phyloP scores from a whole-genome alignment of 2,329 filamentous ascomycete species.

The Aspergillus spinulosporus region DNA sequence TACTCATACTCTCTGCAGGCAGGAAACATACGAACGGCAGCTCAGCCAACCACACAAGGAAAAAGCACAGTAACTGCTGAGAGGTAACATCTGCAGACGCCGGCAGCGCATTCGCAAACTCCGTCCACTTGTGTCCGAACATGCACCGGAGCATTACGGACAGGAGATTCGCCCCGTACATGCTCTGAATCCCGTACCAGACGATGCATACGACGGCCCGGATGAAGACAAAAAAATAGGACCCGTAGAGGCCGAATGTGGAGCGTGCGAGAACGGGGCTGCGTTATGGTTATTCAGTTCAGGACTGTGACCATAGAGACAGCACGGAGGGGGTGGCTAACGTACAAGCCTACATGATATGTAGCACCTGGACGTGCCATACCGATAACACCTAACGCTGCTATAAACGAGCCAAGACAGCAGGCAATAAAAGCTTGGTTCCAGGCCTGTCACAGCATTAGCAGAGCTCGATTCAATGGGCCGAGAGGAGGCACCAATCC shows the following conservation, averaged over 20 bases:
- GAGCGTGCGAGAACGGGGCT: constrained; percentile 7
- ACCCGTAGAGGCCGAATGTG: not conserved
- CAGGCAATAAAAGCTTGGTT: constrained; percentile 8
- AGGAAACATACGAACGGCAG: not conserved
- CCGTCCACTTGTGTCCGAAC: constrained; percentile 3
- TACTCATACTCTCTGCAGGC: too few species aligned
- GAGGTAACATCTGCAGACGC: not conserved
- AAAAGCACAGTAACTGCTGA: not conserved
- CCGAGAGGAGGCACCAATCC: not conserved
- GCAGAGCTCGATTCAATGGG: not conserved
- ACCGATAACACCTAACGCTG: not conserved
- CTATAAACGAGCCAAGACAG: constrained; percentile 7
- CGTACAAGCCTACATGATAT: constrained; percentile 9
- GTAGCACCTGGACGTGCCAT: constrained; percentile 1
- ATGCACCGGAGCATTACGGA: constrained; percentile 5
- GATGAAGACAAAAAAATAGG: constrained; percentile 43
- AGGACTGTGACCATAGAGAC: too few species aligned
- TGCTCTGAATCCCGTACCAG: constrained; percentile 32
- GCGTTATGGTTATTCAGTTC: too few species aligned
- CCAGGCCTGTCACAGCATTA: not conserved
- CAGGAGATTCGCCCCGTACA: constrained; percentile 23
- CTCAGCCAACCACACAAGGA: not conserved
- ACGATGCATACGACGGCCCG: constrained; percentile 27
- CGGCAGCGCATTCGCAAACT: constrained; percentile 1
- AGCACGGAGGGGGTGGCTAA: not conserved